These are phyloP conservation scores for Erodium texanum DNA, from an alignment of 441 rosid species.

Conservation along the genomic window DNA sequence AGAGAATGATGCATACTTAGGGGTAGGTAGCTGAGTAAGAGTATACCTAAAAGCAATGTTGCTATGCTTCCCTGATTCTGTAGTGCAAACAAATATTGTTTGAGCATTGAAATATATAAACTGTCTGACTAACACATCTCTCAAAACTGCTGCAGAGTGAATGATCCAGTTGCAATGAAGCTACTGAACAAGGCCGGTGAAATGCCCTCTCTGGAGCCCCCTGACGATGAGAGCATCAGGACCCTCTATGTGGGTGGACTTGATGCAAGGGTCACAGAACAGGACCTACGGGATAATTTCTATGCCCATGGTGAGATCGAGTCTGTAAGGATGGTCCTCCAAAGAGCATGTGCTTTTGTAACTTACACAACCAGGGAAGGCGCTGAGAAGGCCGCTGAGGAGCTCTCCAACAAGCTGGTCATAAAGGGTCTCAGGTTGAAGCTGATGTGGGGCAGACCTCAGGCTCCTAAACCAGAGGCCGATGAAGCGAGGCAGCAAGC, in stretches of 20 bases:
- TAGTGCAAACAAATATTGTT: too few relatives aligned
- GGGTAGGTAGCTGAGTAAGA: too few relatives aligned
- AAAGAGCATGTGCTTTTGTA: slow-evolving; percentile 89
- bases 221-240: slow-evolving; percentile 82
- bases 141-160: slow-evolving; percentile 41
- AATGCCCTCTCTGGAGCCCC: slow-evolving; percentile 86
- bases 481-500: slow-evolving; percentile 58
- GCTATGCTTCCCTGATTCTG: too few relatives aligned
- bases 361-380: slow-evolving; percentile 90
- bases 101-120: background rate
- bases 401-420: slow-evolving; percentile 75
- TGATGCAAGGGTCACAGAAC: slow-evolving; percentile 71
- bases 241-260: slow-evolving; percentile 90
- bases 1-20: too few relatives aligned
- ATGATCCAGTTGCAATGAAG: slow-evolving; percentile 89
- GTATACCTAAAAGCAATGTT: too few relatives aligned
- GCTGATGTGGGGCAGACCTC: slow-evolving; percentile 93
- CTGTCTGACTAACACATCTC: background rate
- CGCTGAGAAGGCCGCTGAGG: slow-evolving; percentile 92
- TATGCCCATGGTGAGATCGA: slow-evolving; percentile 92
- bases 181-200: slow-evolving; percentile 89
- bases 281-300: slow-evolving; percentile 77
- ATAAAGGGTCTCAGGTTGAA: slow-evolving; percentile 76
- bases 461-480: slow-evolving; percentile 63
- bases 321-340: slow-evolving; percentile 69